Percentiles rank a stretch among this genome's conserved stretches.
These are phyloP conservation scores for Globisporangium takayamanum DNA, from an alignment of 352 stramenopile species.

Conservation along the genomic window DNA sequence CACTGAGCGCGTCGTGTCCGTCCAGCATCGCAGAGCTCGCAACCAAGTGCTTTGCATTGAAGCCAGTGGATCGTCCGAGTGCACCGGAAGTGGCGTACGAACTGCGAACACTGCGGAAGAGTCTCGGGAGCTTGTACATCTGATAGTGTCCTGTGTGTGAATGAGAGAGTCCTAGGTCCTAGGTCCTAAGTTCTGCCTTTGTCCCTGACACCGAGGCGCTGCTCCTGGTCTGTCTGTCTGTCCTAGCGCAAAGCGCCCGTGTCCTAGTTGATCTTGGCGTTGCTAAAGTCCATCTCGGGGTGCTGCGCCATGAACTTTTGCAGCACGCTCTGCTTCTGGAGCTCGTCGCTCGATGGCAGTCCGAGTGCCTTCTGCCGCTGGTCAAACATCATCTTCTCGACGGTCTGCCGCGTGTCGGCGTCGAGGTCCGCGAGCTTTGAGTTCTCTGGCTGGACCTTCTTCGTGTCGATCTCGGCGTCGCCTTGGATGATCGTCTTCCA, in stretches of 20 bases:
- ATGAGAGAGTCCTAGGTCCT: too few species aligned
- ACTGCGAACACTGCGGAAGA: neutral
- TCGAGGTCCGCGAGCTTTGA: conserved; percentile 97
- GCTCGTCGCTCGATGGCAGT: conserved; percentile 95
- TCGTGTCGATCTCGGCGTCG: conserved; percentile 96
- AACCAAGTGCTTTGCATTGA: conserved; percentile 18
- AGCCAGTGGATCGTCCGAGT: conserved; percentile 17
- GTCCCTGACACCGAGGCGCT: too few species aligned
- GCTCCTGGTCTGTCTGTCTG: too few species aligned
- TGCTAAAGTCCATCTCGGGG: conserved; percentile 99
- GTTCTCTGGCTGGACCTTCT: conserved; percentile 98
- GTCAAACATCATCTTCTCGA: conserved; percentile 99
- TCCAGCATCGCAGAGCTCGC: conserved; percentile 20
- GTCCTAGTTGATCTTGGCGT: conserved; percentile 96
- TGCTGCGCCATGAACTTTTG: conserved; percentile 99
- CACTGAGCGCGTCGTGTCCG: conserved; percentile 18
- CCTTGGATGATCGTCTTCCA: conserved; percentile 95
- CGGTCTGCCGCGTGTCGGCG: conserved; percentile 96
- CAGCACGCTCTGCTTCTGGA: conserved; percentile 96
- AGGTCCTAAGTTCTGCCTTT: too few species aligned
- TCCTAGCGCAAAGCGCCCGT: too few species aligned
- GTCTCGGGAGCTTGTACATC: too few species aligned
- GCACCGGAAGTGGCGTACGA: conserved; percentile 17
- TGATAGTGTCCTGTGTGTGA: too few species aligned
- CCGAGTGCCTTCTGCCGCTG: conserved; percentile 97